phyloP scores from a whole-genome alignment of 805 yeast genomes.

The Ascoidea rubescens region DNA sequence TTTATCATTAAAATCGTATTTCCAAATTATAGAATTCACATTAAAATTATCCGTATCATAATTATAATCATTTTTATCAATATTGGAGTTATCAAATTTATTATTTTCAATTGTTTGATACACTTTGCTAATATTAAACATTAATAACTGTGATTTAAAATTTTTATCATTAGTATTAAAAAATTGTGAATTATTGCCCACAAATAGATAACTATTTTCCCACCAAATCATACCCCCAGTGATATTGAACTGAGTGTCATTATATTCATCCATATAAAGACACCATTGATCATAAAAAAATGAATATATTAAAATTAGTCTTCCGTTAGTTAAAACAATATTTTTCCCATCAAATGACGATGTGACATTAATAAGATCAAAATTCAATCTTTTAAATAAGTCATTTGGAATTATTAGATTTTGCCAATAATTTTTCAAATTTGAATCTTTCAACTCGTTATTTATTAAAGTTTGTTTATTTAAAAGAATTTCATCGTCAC shows the following conservation, averaged over 20 bases:
- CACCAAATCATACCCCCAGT: slow-evolving; percentile 9
- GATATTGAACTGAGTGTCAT: slow-evolving; percentile 5
- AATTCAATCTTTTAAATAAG: slow-evolving; percentile 10
- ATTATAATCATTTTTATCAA: neutral
- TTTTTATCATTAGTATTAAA: no score
- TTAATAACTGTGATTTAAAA: slow-evolving; percentile 6
- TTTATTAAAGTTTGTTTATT: neutral
- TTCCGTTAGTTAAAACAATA: slow-evolving; percentile 13
- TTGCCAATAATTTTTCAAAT: slow-evolving; percentile 12
- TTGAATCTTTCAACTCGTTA: neutral
- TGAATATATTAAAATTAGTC: slow-evolving; percentile 13
- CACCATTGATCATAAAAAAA: slow-evolving; percentile 15
- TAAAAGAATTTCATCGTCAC: neutral
- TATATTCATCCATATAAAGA: slow-evolving; percentile 15
- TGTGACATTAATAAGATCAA: slow-evolving; percentile 11
- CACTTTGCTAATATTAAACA: slow-evolving; percentile 7
- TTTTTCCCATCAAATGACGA: slow-evolving; percentile 14
- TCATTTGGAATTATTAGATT: slow-evolving; percentile 13
- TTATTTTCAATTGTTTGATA: neutral
- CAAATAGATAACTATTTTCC: slow-evolving; percentile 7
- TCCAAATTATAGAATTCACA: slow-evolving; percentile 15
- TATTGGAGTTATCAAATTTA: neutral
- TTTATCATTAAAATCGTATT: slow-evolving; percentile 15
- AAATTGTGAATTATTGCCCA: slow-evolving; percentile 2
- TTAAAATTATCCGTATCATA: slow-evolving; percentile 10